Evolutionary conservation across 768 basidiomycete genomes (phyloP), one percentile per base, ranked within the genome.

Genomic region (Zangia roseola): DNA sequence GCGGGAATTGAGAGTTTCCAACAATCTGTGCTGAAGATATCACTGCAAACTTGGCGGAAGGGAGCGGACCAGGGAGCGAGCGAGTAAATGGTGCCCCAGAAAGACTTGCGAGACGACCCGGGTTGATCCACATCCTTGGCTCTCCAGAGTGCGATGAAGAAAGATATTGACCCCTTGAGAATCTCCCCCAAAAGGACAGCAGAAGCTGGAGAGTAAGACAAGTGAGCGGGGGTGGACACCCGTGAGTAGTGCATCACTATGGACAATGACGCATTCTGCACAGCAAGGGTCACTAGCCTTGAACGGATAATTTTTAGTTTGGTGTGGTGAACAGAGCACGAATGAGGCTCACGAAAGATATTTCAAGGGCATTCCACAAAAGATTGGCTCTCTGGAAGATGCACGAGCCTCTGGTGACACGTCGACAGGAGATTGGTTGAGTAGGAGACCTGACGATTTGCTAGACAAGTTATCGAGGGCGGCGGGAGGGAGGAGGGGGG

Each of bases 211-310:
- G 91, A 97, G 69, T 99, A 99, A 2, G 90, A 74, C 26, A 87
- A 77, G 35, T 85, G 74, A 2, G 87, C 73, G 8, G 91, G 82
- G 0, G 81, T 88, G 3, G 90, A 88, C 49, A 93, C 86, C 51
- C 97, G 83, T n/a, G 97, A 97, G 70, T 97, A 91, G 74, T 97
- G 94, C 91, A 99, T 95, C 56, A 98, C 91, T 63, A 99, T 93
- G 45, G 94, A 94, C 41, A 99, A 75, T 10, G 91, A 84, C 25
- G 92, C 92, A 71, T 98, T 98, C 74, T 99, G 95, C 3, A 95
- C 86, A 5, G 92, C 92, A 42, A 94, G 81, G 16, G 89, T 91
- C 55, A 93, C 81, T 50, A 91, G 76, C 13, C 88, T 88, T 58
- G 50, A 19, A 31, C 19, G 39, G 36, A 45, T 47, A 34, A 43